These are phyloP conservation scores for Zymoseptoria tritici DNA, from an alignment of 2,329 filamentous ascomycete genomes.

Conservation along the genomic window DNA sequence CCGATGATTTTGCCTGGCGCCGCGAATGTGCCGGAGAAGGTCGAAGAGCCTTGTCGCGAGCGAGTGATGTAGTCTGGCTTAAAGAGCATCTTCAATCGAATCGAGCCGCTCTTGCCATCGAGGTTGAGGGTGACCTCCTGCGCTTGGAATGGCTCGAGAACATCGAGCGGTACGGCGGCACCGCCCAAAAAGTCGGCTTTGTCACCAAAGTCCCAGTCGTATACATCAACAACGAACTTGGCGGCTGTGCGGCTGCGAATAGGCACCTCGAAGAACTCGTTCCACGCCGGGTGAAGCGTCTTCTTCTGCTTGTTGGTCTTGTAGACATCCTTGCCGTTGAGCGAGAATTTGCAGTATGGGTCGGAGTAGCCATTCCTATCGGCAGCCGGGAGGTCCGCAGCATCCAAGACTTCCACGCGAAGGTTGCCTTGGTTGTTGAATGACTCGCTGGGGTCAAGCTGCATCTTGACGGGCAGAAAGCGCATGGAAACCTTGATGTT, in stretches of 20 bases:
- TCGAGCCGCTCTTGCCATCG: constrained; percentile 80
- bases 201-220: constrained; percentile 95
- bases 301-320: constrained; percentile 97
- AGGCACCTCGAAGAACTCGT: constrained; percentile 83
- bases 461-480: constrained; percentile 91
- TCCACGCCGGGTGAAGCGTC: constrained; percentile 90
- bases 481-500: constrained; percentile 87
- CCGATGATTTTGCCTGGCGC: constrained; percentile 84
- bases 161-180: constrained; percentile 65
- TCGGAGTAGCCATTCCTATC: constrained; percentile 96
- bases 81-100: constrained; percentile 82
- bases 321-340: constrained; percentile 83
- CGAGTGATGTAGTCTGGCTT: constrained; percentile 85
- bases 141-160: constrained; percentile 76
- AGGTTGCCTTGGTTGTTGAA: constrained; percentile 98
- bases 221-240: constrained; percentile 75
- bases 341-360: constrained; percentile 88
- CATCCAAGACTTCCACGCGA: constrained; percentile 87
- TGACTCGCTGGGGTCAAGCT: constrained; percentile 85
- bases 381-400: constrained; percentile 77
- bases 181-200: constrained; percentile 85
- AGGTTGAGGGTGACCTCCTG: constrained; percentile 68
- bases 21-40: constrained; percentile 85
- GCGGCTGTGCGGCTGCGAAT: constrained; percentile 78
- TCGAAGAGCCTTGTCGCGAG: constrained; percentile 80